Percentiles rank a stretch among this genome's conserved stretches.
phyloP scores from a whole-genome alignment of 805 yeast species.

The Candida chilensis region DNA sequence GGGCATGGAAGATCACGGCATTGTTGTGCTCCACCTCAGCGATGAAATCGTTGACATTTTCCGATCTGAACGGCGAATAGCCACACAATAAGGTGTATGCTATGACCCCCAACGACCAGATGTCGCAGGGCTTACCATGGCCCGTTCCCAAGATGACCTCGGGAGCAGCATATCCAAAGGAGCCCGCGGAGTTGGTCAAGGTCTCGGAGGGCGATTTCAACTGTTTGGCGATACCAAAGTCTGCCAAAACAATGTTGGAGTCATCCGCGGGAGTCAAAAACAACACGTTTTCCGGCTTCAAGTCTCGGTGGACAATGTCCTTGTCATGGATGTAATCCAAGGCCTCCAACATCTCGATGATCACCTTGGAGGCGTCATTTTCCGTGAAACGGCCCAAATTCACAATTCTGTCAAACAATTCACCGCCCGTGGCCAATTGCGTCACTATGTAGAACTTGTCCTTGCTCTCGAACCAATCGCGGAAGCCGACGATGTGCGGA shows the following conservation, averaged over 20 bases:
- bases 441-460: conserved; percentile 92
- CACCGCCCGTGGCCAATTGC: conserved; percentile 94
- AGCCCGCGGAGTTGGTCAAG: conserved; percentile 73
- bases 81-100: conserved; percentile 88
- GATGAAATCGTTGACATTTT: conserved; percentile 71
- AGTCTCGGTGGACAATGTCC: conserved; percentile 86
- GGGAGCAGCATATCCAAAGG: conserved; percentile 96
- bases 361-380: conserved; percentile 69
- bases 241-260: conserved; percentile 81
- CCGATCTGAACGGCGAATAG: conserved; percentile 85
- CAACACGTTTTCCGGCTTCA: conserved; percentile 89
- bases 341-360: conserved; percentile 71
- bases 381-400: conserved; percentile 81
- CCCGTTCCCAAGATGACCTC: conserved; percentile 78
- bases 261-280: conserved; percentile 47
- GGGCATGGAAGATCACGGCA: conserved; percentile 78
- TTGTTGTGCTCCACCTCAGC: conserved; percentile 65
- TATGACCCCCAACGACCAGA: conserved; percentile 93
- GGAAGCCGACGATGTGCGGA: conserved; percentile 81
- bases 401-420: conserved; percentile 80
- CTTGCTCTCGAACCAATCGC: conserved; percentile 89
- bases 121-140: conserved; percentile 92
- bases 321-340: conserved; percentile 65
- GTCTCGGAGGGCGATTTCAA: conserved; percentile 51
- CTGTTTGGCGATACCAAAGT: conserved; percentile 90